Percentiles rank a stretch among this genome's conserved stretches.
Evolutionary conservation across 805 yeast genomes (phyloP).

Genomic region (Starmerella sp.): DNA sequence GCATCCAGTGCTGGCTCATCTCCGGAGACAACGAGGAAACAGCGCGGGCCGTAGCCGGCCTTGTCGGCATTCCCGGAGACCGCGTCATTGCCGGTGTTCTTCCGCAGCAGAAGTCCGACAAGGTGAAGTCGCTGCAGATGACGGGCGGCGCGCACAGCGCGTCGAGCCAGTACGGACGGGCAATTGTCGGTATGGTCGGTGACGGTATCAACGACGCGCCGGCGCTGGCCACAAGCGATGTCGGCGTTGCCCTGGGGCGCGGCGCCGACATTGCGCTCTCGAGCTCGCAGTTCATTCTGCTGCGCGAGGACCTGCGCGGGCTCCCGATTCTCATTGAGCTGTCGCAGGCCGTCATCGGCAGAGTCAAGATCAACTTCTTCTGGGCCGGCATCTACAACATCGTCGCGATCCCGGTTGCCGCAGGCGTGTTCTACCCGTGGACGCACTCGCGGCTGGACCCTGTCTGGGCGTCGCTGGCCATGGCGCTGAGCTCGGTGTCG

Average conservation of each 20-base stretch:
- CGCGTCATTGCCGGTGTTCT: slow-evolving; percentile 59
- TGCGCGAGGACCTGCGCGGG: slow-evolving; percentile 40
- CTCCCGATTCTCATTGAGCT: slow-evolving; percentile 53
- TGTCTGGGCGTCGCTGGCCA: slow-evolving; percentile 77
- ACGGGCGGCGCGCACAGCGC: slow-evolving; percentile 25
- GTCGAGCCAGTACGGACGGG: slow-evolving; percentile 20
- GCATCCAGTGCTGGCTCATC: slow-evolving; percentile 59
- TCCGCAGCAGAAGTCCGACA: slow-evolving; percentile 60
- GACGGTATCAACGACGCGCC: slow-evolving; percentile 82
- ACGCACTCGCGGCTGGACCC: slow-evolving; percentile 67
- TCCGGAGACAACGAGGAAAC: slow-evolving; percentile 63
- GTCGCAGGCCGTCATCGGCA: slow-evolving; percentile 54
- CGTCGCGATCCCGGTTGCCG: slow-evolving; percentile 83
- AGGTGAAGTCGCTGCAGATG: slow-evolving; percentile 44
- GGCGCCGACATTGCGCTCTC: slow-evolving; percentile 69
- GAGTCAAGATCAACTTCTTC: slow-evolving; percentile 69
- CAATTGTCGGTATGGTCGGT: slow-evolving; percentile 65
- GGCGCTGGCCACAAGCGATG: slow-evolving; percentile 61
- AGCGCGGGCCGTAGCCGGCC: slow-evolving; percentile 54
- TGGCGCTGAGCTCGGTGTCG: slow-evolving; percentile 87
- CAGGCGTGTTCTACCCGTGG: slow-evolving; percentile 79
- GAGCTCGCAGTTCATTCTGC: slow-evolving; percentile 60
- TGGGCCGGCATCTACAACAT: slow-evolving; percentile 82
- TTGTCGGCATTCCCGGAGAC: slow-evolving; percentile 43
- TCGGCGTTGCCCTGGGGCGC: slow-evolving; percentile 64